These are phyloP conservation scores for Monosporascus sp. DNA, from an alignment of 2,329 filamentous ascomycete genomes.

Conservation along the genomic window DNA sequence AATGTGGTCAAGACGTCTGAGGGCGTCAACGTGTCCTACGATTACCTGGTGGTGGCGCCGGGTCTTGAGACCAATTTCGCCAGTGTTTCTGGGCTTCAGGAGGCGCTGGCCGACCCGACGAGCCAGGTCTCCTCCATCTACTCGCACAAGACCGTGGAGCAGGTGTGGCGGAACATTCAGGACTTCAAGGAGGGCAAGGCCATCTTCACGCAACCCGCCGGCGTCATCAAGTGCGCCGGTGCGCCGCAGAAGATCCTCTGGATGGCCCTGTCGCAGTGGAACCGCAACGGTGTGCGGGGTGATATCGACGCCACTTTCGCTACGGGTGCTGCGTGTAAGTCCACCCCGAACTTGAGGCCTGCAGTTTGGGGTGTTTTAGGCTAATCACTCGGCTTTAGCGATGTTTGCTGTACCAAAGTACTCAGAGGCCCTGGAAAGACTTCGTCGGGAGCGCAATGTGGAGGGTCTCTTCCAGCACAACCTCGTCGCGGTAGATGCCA, in stretches of 20 bases:
- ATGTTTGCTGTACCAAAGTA: constrained; percentile 38
- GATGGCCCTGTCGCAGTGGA: constrained; percentile 35
- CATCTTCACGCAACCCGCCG: constrained; percentile 34
- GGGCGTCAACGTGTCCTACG: constrained; percentile 30
- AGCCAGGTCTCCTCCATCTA: constrained; percentile 34
- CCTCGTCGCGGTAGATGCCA: constrained; percentile 29
- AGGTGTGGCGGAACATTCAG: constrained; percentile 32
- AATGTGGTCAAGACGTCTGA: constrained; percentile 30
- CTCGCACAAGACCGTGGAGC: constrained; percentile 28
- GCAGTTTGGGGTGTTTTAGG: too few species aligned
- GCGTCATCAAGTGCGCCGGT: constrained; percentile 34
- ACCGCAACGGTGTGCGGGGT: constrained; percentile 26
- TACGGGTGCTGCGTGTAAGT: constrained; percentile 26
- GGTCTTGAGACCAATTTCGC: constrained; percentile 32
- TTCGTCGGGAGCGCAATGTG: constrained; percentile 30
- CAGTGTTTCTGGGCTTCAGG: constrained; percentile 28
- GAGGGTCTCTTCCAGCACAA: constrained; percentile 35
- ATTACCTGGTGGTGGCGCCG: constrained; percentile 32
- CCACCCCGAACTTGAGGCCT: neutral
- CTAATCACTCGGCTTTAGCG: constrained; percentile 15
- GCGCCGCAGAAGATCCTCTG: constrained; percentile 36
- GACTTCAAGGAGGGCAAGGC: constrained; percentile 29
- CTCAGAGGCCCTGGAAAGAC: constrained; percentile 27
- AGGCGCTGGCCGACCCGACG: constrained; percentile 27
- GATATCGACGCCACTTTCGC: constrained; percentile 29